phyloP scores from a whole-genome alignment of 2,329 filamentous ascomycete species.

The Clonostachys sp. region DNA sequence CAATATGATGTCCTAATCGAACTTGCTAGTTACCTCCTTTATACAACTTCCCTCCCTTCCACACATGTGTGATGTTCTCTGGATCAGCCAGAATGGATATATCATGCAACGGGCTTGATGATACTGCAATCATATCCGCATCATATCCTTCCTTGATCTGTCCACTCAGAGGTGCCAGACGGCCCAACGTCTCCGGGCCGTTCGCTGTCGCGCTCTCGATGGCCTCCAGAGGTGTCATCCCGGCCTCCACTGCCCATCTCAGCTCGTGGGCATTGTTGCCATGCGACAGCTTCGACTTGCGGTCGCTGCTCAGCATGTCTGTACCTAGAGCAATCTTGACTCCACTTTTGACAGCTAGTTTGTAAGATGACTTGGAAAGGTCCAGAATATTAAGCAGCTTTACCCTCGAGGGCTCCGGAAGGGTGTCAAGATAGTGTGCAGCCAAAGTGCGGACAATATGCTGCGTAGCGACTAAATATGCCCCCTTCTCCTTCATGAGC shows the following conservation, averaged over 20 bases:
- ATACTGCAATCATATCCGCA: constrained; percentile 41
- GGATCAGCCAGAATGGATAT: constrained; percentile 30
- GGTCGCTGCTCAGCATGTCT: constrained; percentile 30
- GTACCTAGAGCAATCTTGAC: constrained; percentile 43
- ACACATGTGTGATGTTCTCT: constrained; percentile 38
- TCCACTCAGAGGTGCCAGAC: constrained; percentile 35
- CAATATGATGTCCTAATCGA: too few relatives aligned
- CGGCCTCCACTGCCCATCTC: constrained; percentile 36
- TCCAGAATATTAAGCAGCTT: constrained; percentile 31
- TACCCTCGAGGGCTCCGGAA: constrained; percentile 21
- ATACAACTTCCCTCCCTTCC: constrained; percentile 36
- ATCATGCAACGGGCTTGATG: constrained; percentile 34
- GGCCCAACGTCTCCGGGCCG: constrained; percentile 36
- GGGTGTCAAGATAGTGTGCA: constrained; percentile 17
- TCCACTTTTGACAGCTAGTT: constrained; percentile 32
- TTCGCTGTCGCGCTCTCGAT: constrained; percentile 44
- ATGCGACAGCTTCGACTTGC: constrained; percentile 19
- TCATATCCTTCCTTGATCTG: constrained; percentile 38
- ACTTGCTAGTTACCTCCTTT: constrained; percentile 13
- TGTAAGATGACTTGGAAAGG: constrained; percentile 29
- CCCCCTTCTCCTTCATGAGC: constrained; percentile 37
- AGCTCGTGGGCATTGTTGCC: constrained; percentile 40
- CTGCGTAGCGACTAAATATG: constrained; percentile 36
- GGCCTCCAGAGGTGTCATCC: constrained; percentile 40
- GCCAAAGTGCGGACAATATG: constrained; percentile 32